Evolutionary conservation across 768 basidiomycete genomes (phyloP), one percentile per base, ranked within the genome.

Genomic region (Coprinellus micaceus): DNA sequence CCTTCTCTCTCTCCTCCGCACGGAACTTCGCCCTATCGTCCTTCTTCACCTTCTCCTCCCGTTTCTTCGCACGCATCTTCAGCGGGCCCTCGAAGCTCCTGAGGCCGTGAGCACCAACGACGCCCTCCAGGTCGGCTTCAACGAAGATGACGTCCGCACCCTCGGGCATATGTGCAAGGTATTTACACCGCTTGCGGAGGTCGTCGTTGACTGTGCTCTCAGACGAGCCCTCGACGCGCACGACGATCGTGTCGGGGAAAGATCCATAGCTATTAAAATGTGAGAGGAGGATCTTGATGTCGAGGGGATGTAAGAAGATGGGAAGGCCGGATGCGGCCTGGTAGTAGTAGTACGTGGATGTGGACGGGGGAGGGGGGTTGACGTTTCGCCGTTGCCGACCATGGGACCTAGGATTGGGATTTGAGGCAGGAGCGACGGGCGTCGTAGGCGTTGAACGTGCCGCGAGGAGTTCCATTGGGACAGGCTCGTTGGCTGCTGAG

Each of bases 321-420:
- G 93, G 89, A 55, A 90, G 78, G 12, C 97, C 97, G 1, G 91
- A 90, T 0, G 92, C 85, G 17, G 94, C 89, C 69, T 98, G 97
- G 69, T 98, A 99, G 71, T 89, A 99, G 67, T 89, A 94, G 73
- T 96, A 99, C 9, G 92, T 88, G 10, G 91, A 88, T 15, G 90
- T 89, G 17, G 90, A 89, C 17, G 88, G 90, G 2, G 91, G 90
- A 2, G 89, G 90, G 1, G 91, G 89, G 63, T 93, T 94, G 61
- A 94, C 70, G 66, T 94, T 94, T 56, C 84, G 82, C 26, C 90
- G 83, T 52, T 84, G 84, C 55, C 81, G 80, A 30, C 80, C 81
- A 51, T 29, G 54, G 50, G 48, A 53, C 13, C 19, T 58, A 57
- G 45, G 61, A 43, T 12, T 44, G 30, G 56, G 40, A 39, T 19